Conservation (phyloP, 2,329 filamentous ascomycete genomes). For the Magnaporthiopsis rhizophila region DNA sequence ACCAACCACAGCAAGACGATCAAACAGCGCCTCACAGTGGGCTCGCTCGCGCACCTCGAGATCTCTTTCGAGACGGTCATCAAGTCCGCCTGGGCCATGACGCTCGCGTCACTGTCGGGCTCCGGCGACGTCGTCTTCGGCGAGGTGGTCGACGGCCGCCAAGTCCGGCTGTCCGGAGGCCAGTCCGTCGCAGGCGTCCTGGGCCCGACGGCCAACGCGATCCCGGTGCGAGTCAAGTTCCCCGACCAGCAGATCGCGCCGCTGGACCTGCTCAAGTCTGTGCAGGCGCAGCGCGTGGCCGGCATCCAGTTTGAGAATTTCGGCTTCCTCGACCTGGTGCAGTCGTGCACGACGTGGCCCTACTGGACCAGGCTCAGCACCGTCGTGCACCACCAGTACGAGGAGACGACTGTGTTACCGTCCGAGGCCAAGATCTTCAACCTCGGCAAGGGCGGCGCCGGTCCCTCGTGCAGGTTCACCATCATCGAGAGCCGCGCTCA, state of each 20-base stretch:
- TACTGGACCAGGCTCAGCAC: constrained; percentile 47
- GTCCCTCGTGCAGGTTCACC: constrained; percentile 31
- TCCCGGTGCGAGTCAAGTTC: constrained; percentile 41
- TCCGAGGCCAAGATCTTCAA: constrained; percentile 31
- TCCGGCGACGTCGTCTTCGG: constrained; percentile 48
- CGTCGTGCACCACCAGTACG: constrained; percentile 42
- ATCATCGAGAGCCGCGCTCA: constrained; percentile 31
- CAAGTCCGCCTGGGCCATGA: constrained; percentile 50
- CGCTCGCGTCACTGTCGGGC: constrained; percentile 41
- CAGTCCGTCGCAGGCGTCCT: constrained; percentile 49
- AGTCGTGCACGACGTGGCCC: constrained; percentile 46
- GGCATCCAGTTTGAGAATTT: constrained; percentile 42
- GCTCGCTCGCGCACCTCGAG: constrained; percentile 32
- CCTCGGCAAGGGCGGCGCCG: constrained; percentile 29
- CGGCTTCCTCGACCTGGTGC: constrained; percentile 42
- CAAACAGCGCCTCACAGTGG: constrained; percentile 30
- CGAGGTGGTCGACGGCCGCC: constrained; percentile 41
- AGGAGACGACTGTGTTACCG: constrained; percentile 27
- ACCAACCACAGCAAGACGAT: constrained; percentile 31
- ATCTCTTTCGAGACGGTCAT: constrained; percentile 44
- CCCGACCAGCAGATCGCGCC: constrained; percentile 35
- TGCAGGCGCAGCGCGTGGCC: constrained; percentile 41
- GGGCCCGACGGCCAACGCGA: constrained; percentile 37
- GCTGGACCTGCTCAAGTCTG: constrained; percentile 37
- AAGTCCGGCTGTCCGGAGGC: constrained; percentile 30